A percentile compares a stretch with the other conserved stretches of the same genome.
These are phyloP conservation scores for Akanthomyces muscarius DNA, from an alignment of 2,329 filamentous ascomycete genomes.

Conservation along the genomic window DNA sequence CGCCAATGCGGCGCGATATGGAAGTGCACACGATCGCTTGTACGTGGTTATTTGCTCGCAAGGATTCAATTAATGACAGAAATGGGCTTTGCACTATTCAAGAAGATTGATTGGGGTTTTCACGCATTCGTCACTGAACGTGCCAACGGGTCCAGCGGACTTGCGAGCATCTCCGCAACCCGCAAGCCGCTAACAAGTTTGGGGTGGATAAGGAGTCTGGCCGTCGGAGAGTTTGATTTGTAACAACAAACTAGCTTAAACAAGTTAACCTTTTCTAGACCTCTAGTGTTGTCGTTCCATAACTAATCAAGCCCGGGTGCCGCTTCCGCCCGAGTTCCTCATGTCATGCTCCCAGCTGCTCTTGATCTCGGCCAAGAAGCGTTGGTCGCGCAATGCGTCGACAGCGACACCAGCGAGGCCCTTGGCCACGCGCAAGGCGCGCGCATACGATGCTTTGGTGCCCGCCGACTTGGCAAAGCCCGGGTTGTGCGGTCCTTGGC, in stretches of 20 bases:
- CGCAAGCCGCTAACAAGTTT: background rate
- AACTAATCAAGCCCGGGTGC: background rate
- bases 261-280: background rate
- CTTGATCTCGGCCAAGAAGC: slow-evolving; percentile 40
- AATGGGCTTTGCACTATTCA: background rate
- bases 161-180: slow-evolving; percentile 7
- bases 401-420: slow-evolving; percentile 45
- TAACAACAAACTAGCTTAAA: background rate
- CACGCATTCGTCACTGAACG: background rate
- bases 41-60: background rate
- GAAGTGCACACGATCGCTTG: background rate
- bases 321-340: background rate
- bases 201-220: background rate
- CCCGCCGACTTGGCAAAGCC: slow-evolving; percentile 50
- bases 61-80: too few relatives aligned
- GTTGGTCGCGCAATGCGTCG: slow-evolving; percentile 41
- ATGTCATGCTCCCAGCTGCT: slow-evolving; percentile 17
- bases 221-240: background rate
- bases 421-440: slow-evolving; percentile 44
- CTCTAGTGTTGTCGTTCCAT: background rate
- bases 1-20: background rate
- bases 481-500: slow-evolving; percentile 50
- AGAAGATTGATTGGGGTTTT: background rate
- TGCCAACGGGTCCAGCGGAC: background rate
- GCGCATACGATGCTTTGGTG: slow-evolving; percentile 43